Conservation (phyloP, 345 rosid genomes). For the Barbarea vulgaris region DNA sequence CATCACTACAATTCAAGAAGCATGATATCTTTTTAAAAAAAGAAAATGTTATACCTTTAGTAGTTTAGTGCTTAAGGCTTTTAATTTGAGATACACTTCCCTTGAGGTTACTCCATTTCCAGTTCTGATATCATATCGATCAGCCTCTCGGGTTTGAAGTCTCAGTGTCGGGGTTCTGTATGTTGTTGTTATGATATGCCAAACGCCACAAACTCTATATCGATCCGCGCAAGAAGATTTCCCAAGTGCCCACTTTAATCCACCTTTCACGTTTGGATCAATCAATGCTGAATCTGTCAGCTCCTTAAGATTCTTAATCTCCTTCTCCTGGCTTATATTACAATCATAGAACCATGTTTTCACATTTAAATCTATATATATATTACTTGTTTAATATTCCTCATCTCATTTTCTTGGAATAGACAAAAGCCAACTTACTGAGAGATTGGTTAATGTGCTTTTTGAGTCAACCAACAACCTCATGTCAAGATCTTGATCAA, state of each 20-base stretch:
- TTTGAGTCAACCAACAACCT: conserved; percentile 60
- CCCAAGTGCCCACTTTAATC: conserved; percentile 66
- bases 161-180: conserved; percentile 43
- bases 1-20: neutral
- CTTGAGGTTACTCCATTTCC: conserved; percentile 42
- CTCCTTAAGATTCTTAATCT: conserved; percentile 45
- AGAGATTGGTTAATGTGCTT: conserved; percentile 45
- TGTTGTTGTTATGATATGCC: conserved; percentile 48
- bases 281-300: conserved; percentile 54
- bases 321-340: conserved; percentile 67
- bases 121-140: conserved; percentile 55
- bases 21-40: neutral
- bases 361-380: neutral
- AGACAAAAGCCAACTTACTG: conserved; percentile 44
- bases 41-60: conserved; percentile 18
- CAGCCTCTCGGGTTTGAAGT: conserved; percentile 60
- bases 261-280: conserved; percentile 64
- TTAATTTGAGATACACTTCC: conserved; percentile 53
- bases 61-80: conserved; percentile 34
- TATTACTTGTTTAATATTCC: neutral
- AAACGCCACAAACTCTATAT: conserved; percentile 49
- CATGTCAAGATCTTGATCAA: conserved; percentile 61
- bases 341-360: neutral
- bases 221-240: conserved; percentile 45
- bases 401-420: neutral